phyloP scores from a whole-genome alignment of 495 filamentous ascomycete species.

The Lasiosphaeria ovina region DNA sequence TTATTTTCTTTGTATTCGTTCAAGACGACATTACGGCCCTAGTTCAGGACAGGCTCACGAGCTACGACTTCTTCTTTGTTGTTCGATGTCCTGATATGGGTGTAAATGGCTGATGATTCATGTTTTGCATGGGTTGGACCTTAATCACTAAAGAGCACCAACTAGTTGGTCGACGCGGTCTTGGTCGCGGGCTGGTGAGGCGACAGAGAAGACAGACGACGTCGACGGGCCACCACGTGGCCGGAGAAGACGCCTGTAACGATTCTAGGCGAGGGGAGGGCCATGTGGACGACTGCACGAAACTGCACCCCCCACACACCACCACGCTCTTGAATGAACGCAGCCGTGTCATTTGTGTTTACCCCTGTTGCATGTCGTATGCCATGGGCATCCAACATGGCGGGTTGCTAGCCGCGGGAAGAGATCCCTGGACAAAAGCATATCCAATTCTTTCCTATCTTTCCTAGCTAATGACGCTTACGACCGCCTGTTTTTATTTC shows the following conservation, averaged over 20 bases:
- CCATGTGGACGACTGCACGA: conserved; percentile 4
- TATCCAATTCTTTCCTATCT: not conserved
- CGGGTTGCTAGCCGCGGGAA: not conserved
- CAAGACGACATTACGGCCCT: conserved; percentile 34
- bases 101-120: conserved; percentile 40
- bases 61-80: conserved; percentile 28
- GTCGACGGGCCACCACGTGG: conserved; percentile 4
- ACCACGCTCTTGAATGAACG: not conserved
- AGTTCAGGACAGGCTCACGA: conserved; percentile 23
- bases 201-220: conserved; percentile 1
- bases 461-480: conserved; percentile 1
- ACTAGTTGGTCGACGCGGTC: not conserved
- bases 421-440: not conserved
- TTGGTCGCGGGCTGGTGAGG: not conserved
- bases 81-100: conserved; percentile 32
- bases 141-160: conserved; percentile 24
- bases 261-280: conserved; percentile 16
- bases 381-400: not conserved
- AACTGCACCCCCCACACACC: not conserved
- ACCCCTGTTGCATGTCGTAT: not conserved
- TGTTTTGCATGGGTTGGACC: conserved; percentile 26
- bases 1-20: conserved; percentile 36
- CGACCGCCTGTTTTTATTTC: conserved; percentile 24
- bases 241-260: conserved; percentile 20
- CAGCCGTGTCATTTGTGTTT: not conserved